phyloP scores from a whole-genome alignment of 2,329 filamentous ascomycete genomes.

The Neopestalotiopsis sp. region DNA sequence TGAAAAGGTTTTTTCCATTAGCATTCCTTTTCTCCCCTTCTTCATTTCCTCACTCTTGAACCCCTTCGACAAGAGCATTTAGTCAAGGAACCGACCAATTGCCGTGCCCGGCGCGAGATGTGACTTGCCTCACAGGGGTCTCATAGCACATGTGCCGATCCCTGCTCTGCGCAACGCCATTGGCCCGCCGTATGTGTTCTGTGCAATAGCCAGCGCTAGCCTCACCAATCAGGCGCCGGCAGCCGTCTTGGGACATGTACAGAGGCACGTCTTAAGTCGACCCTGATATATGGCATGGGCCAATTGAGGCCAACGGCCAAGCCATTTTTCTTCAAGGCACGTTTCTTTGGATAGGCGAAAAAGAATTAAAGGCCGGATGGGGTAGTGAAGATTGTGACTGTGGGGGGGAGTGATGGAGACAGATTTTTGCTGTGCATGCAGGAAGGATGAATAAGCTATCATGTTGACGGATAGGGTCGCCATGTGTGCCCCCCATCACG shows the following conservation, averaged over 20 bases:
- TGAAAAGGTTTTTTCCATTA: too few species aligned
- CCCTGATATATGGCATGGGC: neutral
- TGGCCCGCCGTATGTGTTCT: neutral
- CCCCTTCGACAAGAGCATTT: neutral
- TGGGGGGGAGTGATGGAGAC: neutral
- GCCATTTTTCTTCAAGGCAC: neutral
- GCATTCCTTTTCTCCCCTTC: too few species aligned
- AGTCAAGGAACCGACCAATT: neutral
- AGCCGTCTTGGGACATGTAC: neutral
- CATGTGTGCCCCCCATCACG: constrained; percentile 10
- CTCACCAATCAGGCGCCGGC: constrained; percentile 1
- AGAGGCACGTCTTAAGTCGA: constrained; percentile 8
- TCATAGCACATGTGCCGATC: constrained; percentile 5
- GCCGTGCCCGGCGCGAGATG: constrained; percentile 11
- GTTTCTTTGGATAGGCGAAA: neutral
- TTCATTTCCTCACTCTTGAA: too few species aligned
- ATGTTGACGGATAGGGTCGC: neutral
- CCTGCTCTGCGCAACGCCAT: neutral
- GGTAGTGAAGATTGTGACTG: neutral
- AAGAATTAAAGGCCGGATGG: too few species aligned
- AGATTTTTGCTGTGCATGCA: neutral
- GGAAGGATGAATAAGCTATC: neutral
- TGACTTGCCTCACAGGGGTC: constrained; percentile 13
- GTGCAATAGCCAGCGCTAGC: constrained; percentile 9
- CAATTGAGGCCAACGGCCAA: neutral